Conservation (phyloP, 768 basidiomycete genomes). For the Pleurotus cornucopiae region DNA sequence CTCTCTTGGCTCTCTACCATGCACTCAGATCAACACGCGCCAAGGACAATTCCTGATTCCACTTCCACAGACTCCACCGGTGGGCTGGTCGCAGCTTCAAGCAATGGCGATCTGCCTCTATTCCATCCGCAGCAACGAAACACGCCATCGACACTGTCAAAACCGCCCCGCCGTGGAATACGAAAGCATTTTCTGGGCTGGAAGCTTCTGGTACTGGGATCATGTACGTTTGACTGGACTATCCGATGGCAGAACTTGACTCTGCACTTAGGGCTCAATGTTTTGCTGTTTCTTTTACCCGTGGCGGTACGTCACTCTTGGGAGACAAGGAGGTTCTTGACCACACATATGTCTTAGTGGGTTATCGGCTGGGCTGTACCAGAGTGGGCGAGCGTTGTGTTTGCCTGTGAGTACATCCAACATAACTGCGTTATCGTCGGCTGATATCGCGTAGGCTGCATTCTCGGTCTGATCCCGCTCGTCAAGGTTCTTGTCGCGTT, state of each 20-base stretch:
- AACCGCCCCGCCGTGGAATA: neutral
- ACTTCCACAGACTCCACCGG: neutral
- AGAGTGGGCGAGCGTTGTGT: slow-evolving; percentile 50
- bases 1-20: neutral
- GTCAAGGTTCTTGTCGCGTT: slow-evolving; percentile 50
- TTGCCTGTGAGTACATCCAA: slow-evolving; percentile 45
- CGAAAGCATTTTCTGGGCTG: slow-evolving; percentile 33
- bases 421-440: neutral
- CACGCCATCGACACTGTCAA: neutral
- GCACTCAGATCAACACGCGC: neutral
- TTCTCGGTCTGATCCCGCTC: slow-evolving; percentile 71
- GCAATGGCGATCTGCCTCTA: neutral
- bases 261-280: slow-evolving; percentile 55
- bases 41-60: neutral
- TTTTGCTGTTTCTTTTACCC: slow-evolving; percentile 63
- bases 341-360: slow-evolving; percentile 38
- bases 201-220: slow-evolving; percentile 48
- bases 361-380: slow-evolving; percentile 43
- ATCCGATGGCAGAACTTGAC: neutral
- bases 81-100: neutral
- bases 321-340: neutral
- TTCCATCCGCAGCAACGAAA: slow-evolving; percentile 1
- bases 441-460: slow-evolving; percentile 40
- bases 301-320: slow-evolving; percentile 47
- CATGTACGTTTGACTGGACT: slow-evolving; percentile 38